Evolutionary conservation across 192 early-diverging fungal species (phyloP).

Genomic region (Linnemannia schmuckeri): DNA sequence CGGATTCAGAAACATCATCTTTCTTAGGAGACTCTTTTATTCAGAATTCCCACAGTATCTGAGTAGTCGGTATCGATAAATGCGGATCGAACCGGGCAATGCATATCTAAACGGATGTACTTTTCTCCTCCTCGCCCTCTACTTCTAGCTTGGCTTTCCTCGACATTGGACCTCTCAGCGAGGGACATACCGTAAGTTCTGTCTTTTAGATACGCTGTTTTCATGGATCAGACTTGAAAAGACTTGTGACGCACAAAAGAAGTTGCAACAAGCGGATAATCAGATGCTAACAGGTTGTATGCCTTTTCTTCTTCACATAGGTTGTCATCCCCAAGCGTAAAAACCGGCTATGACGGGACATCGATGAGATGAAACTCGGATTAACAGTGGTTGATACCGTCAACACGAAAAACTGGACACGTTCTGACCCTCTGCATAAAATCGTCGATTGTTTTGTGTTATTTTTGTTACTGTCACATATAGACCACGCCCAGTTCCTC

Average conservation of each 20-base stretch:
- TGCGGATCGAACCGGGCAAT: background rate
- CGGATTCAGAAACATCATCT: background rate
- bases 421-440: background rate
- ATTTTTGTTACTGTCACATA: background rate
- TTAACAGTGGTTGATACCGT: background rate
- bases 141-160: conserved; percentile 41
- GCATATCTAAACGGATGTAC: background rate
- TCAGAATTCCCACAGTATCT: background rate
- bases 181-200: conserved; percentile 32
- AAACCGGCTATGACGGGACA: background rate
- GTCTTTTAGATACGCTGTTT: background rate
- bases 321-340: conserved; percentile 40
- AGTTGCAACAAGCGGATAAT: background rate
- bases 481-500: conserved; percentile 90
- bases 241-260: background rate
- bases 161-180: conserved; percentile 36
- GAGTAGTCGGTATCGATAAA: background rate
- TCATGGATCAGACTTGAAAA: background rate
- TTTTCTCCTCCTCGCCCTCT: conserved; percentile 17
- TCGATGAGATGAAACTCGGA: background rate
- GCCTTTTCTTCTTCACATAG: conserved; percentile 9
- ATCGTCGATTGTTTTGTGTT: background rate
- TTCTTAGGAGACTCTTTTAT: background rate
- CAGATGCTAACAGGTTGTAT: background rate
- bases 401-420: background rate